Percentiles rank a stretch among this genome's conserved stretches.
These are phyloP conservation scores for Hypoxylon sp. DNA, from an alignment of 2,329 filamentous ascomycete species.

Conservation along the genomic window DNA sequence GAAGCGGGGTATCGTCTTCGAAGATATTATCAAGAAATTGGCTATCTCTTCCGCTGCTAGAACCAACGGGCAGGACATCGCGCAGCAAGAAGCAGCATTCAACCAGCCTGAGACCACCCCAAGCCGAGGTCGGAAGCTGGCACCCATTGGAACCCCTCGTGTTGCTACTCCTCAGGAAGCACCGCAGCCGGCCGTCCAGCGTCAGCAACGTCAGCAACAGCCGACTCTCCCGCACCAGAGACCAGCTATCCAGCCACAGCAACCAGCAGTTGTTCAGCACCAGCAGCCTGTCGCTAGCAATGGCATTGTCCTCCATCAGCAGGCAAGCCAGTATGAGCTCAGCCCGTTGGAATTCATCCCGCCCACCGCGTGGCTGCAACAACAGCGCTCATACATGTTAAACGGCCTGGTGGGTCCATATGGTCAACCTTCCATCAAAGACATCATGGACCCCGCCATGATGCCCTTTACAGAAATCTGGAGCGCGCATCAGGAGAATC, in stretches of 20 bases:
- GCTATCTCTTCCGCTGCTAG: too few relatives aligned
- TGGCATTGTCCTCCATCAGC: background rate
- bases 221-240: too few relatives aligned
- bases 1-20: too few relatives aligned
- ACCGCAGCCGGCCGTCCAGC: background rate
- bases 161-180: too few relatives aligned
- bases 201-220: background rate
- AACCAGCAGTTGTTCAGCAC: background rate
- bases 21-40: too few relatives aligned
- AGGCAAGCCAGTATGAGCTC: too few relatives aligned
- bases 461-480: constrained; percentile 59
- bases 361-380: background rate
- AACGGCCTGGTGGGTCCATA: constrained; percentile 49
- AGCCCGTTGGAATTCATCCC: constrained; percentile 8
- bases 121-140: too few relatives aligned
- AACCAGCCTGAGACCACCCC: too few relatives aligned
- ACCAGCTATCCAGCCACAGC: too few relatives aligned
- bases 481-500: constrained; percentile 42
- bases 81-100: too few relatives aligned
- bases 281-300: background rate
- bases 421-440: constrained; percentile 45
- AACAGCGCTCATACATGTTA: constrained; percentile 49
- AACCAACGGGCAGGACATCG: too few relatives aligned
- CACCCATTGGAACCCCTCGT: too few relatives aligned
- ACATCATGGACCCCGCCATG: constrained; percentile 50